Percentiles rank a stretch among this genome's conserved stretches.
These are phyloP conservation scores for Macrolepiota albuminosa DNA, from an alignment of 768 basidiomycete genomes.

Conservation along the genomic window DNA sequence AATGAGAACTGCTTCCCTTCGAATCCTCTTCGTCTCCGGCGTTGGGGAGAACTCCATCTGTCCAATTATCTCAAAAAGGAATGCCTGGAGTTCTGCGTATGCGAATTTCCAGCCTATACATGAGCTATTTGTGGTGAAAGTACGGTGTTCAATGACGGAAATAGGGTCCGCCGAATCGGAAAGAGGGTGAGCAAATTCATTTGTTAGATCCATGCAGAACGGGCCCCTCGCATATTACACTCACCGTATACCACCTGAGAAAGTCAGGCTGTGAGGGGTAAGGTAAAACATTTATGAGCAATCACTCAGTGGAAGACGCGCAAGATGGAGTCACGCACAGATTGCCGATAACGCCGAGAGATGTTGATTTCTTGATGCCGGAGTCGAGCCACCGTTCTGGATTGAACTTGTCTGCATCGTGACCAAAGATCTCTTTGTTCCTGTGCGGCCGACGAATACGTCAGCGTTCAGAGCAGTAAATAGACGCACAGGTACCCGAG, in stretches of 20 bases:
- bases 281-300: slow-evolving; percentile 1
- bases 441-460: slow-evolving; percentile 15
- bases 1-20: slow-evolving; percentile 34
- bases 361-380: slow-evolving; percentile 35
- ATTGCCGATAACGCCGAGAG: slow-evolving; percentile 44
- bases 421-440: slow-evolving; percentile 40
- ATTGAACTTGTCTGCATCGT: slow-evolving; percentile 41
- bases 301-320: background rate
- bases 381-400: slow-evolving; percentile 45
- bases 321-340: slow-evolving; percentile 25
- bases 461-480: background rate
- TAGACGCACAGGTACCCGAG: background rate
- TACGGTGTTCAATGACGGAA: background rate
- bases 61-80: slow-evolving; percentile 50
- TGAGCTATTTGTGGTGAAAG: slow-evolving; percentile 14
- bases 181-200: background rate
- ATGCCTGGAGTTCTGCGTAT: slow-evolving; percentile 50
- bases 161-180: background rate
- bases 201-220: background rate
- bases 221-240: slow-evolving; percentile 1
- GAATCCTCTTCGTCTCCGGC: slow-evolving; percentile 27
- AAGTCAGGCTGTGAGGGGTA: slow-evolving; percentile 20
- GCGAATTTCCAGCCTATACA: slow-evolving; percentile 38
- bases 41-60: slow-evolving; percentile 49
- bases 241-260: slow-evolving; percentile 28